Conservation (phyloP, 352 stramenopile species). For the Pythium dissimile region DNA sequence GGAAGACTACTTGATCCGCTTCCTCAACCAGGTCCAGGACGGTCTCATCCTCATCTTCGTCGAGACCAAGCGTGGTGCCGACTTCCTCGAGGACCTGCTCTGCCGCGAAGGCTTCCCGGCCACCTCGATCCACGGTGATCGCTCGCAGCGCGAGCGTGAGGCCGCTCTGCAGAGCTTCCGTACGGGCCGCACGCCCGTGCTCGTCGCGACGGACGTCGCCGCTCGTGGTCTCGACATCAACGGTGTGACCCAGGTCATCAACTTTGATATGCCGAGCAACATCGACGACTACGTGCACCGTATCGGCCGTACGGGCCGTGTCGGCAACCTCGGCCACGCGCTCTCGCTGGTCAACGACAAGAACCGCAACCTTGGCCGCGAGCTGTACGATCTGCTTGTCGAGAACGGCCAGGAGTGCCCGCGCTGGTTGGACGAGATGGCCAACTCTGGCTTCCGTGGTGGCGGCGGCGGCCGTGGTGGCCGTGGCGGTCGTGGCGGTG, state of each 20-base stretch:
- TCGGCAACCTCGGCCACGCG: slow-evolving; percentile 96
- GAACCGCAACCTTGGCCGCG: slow-evolving; percentile 96
- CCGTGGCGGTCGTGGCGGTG: slow-evolving; percentile 38
- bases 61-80: slow-evolving; percentile 97
- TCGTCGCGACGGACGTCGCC: slow-evolving; percentile 98
- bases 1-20: slow-evolving; percentile 94
- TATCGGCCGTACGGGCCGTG: slow-evolving; percentile 98
- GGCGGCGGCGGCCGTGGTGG: slow-evolving; percentile 51
- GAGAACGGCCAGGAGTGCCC: slow-evolving; percentile 96
- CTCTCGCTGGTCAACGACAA: slow-evolving; percentile 99
- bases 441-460: slow-evolving; percentile 68
- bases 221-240: slow-evolving; percentile 98
- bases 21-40: slow-evolving; percentile 91
- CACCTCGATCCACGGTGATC: slow-evolving; percentile 98
- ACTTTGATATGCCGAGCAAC: slow-evolving; percentile 98
- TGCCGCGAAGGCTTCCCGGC: slow-evolving; percentile 89
- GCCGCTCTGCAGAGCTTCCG: slow-evolving; percentile 91
- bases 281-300: slow-evolving; percentile 99
- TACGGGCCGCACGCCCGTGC: slow-evolving; percentile 87
- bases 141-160: slow-evolving; percentile 94
- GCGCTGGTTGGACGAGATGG: slow-evolving; percentile 94
- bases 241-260: slow-evolving; percentile 96
- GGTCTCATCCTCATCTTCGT: slow-evolving; percentile 97
- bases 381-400: slow-evolving; percentile 96
- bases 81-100: slow-evolving; percentile 96